Evolutionary conservation across 1,284 basidiomycete species (phyloP).

Genomic region (Ceratobasidium sp.): DNA sequence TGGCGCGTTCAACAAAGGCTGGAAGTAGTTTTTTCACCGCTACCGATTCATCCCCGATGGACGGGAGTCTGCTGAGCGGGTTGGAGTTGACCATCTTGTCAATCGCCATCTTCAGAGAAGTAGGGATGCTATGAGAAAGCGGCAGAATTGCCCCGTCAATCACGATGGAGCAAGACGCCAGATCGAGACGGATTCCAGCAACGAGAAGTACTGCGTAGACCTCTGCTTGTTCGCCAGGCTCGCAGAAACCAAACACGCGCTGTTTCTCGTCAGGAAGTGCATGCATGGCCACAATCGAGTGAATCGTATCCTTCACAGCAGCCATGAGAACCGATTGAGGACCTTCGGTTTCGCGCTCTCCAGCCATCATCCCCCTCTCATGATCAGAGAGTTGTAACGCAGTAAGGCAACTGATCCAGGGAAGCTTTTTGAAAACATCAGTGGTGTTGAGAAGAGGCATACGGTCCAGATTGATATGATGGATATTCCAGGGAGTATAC

Average conservation of each 20-base stretch:
- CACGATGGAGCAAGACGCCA: neutral
- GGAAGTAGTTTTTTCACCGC: neutral
- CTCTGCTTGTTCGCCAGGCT: neutral
- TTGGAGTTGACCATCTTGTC: neutral
- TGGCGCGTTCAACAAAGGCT: conserved; percentile 2
- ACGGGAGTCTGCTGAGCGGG: neutral
- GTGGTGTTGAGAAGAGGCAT: conserved; percentile 52
- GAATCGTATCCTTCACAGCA: conserved; percentile 7
- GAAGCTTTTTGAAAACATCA: conserved; percentile 11
- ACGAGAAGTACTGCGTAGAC: neutral
- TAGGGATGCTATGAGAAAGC: neutral
- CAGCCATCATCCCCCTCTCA: conserved; percentile 52
- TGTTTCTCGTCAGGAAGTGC: neutral
- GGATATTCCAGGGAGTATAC: conserved; percentile 55
- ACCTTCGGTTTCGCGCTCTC: neutral
- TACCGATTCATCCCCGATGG: conserved; percentile 2
- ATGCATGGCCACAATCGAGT: conserved; percentile 8
- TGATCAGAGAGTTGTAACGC: conserved; percentile 53
- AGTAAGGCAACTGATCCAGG: neutral
- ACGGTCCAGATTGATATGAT: conserved; percentile 53
- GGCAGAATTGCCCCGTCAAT: conserved; percentile 1
- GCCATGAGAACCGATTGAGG: neutral
- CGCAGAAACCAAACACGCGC: neutral
- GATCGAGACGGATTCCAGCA: conserved; percentile 8
- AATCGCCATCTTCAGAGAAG: neutral